These are phyloP conservation scores for Ceratobasidium sp. DNA, from an alignment of 1,284 basidiomycete genomes.

Conservation along the genomic window DNA sequence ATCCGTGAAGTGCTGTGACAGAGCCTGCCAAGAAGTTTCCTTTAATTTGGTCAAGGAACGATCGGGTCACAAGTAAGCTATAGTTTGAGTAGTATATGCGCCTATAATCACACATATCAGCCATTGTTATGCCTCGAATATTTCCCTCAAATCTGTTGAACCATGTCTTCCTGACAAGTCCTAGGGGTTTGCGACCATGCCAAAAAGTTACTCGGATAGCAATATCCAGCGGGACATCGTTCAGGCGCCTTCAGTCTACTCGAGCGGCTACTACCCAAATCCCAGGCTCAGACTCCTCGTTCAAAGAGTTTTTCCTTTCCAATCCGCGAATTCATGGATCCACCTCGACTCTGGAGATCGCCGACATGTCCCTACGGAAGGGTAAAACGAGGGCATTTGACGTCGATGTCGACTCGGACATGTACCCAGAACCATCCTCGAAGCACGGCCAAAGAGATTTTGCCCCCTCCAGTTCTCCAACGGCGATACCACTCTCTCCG, in stretches of 20 bases:
- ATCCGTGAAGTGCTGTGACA: not conserved
- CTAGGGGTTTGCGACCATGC: not conserved
- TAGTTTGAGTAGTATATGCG: not conserved
- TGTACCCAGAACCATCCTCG: constrained; percentile 29
- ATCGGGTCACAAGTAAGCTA: constrained; percentile 5
- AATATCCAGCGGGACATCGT: not conserved
- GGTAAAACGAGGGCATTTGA: constrained; percentile 35
- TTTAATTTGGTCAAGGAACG: not conserved
- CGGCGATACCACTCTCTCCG: constrained; percentile 33
- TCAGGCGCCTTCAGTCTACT: constrained; percentile 31
- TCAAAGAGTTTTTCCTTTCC: constrained; percentile 41
- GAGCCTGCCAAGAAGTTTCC: not conserved
- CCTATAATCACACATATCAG: constrained; percentile 5
- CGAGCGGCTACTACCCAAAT: not conserved
- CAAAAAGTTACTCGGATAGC: not conserved
- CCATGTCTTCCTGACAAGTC: not conserved
- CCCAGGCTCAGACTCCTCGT: constrained; percentile 2
- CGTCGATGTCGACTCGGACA: constrained; percentile 38
- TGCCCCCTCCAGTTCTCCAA: constrained; percentile 4
- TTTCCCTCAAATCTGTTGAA: not conserved
- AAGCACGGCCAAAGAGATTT: not conserved
- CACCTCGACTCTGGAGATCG: constrained; percentile 28
- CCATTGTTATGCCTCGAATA: not conserved
- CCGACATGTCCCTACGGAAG: constrained; percentile 41
- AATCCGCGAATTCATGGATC: constrained; percentile 34